A percentile compares a stretch with the other conserved stretches of the same genome.
phyloP scores from a whole-genome alignment of 2,329 filamentous ascomycete species.

The Nemania diffusa region DNA sequence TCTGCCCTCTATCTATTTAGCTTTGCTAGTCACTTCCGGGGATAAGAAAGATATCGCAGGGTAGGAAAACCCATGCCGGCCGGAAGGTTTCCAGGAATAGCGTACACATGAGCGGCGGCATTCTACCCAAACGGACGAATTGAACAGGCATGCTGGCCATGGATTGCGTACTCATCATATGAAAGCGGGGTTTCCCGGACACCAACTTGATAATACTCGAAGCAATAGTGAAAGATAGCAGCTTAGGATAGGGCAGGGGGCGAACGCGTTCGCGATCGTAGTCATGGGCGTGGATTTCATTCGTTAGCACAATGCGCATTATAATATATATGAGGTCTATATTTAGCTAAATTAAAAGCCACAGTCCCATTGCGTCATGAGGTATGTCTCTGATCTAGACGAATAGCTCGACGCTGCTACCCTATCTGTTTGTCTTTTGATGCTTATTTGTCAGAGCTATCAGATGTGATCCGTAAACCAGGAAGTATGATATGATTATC shows the following conservation, averaged over 20 bases:
- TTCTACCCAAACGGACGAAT: background rate
- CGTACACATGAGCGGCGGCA: background rate
- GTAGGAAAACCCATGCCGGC: background rate
- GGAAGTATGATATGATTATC: background rate
- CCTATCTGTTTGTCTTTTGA: background rate
- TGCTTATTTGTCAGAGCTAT: background rate
- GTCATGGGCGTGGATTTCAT: background rate
- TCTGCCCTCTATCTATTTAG: background rate
- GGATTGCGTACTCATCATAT: background rate
- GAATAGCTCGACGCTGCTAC: background rate
- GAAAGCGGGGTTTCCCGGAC: background rate
- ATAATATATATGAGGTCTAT: slow-evolving; percentile 10
- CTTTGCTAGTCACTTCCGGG: background rate
- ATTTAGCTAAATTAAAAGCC: slow-evolving; percentile 15
- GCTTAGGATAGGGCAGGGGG: background rate
- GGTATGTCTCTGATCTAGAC: background rate
- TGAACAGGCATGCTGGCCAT: background rate
- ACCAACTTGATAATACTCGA: background rate
- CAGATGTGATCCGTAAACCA: background rate
- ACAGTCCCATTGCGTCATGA: background rate
- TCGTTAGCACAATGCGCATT: background rate
- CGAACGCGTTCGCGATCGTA: no score
- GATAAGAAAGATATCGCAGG: background rate
- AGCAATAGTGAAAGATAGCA: background rate
- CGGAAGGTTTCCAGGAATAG: background rate